Base-by-base conservation (phyloP, 495 filamentous ascomycete genomes). In the Aspergillus nidulans region DNA sequence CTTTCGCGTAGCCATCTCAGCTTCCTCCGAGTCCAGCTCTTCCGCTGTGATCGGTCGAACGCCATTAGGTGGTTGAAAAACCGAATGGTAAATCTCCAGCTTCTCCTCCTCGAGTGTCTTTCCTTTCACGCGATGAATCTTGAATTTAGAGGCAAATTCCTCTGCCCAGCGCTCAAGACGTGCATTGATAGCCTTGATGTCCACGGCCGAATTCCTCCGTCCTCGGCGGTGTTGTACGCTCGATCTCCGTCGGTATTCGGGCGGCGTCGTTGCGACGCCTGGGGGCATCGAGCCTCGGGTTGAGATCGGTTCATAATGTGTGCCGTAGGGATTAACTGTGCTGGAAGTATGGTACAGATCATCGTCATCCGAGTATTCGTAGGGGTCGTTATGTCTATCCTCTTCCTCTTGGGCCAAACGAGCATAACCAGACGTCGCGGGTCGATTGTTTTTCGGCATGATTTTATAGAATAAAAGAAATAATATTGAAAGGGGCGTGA, bases 101-200 rank as follows among this genome's bases (percentile, higher is more conserved):
- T 84, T 87, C 68, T 92, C 90, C 59, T 95, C 91, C 58, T 92
- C 88, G 23, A 81, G 75, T 18, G 79, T 81, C 68, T 82, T 88
- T 25, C 88, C 89, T 69, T 87, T 92, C 57, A 85, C 83, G 38
- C 82, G 84, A 53, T 81, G 76, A 62, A 91, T 89, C 75, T 96
- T 97, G 81, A 98, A 97, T 63, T 95, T 95, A 59, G 87, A 88
- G 25, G 95, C 92, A 63, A 99, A 97, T 74, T 99, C 92, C 59
- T 96, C 92, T 38, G 95, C 95, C 94, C 94, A 99, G 60, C 89
- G 79, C 68, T 99, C 94, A 18, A 99, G 77, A 44, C 94, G 84
- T 52, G 94, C 92, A 72, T 99, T 99, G 69, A 99, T 97, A 56
- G 92, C 94, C 70, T 97, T 97, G 63, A 99, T 92, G 68, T 99